Evolutionary conservation across 306 rosid species (phyloP).

Genomic region (Trifolium pratense): DNA sequence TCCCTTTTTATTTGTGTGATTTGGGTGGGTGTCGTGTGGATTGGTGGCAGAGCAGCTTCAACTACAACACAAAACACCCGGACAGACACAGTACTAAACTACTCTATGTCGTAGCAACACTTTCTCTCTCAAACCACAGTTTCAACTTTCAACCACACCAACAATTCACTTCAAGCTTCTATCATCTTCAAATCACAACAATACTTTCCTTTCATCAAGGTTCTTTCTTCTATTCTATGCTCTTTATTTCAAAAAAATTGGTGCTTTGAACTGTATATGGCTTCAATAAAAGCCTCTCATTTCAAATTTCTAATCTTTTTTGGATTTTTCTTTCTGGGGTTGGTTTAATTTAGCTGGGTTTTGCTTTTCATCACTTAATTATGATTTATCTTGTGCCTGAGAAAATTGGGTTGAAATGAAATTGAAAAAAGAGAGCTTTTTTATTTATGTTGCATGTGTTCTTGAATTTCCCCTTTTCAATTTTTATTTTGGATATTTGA

Average conservation of each 20-base stretch:
- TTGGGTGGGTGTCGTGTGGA: slow-evolving; percentile 45
- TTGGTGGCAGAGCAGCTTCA: slow-evolving; percentile 38
- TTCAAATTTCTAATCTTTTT: slow-evolving; percentile 34
- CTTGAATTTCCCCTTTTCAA: background rate
- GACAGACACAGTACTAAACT: slow-evolving; percentile 9
- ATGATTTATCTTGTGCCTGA: slow-evolving; percentile 1
- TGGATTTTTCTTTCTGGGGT: slow-evolving; percentile 22
- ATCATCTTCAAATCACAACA: background rate
- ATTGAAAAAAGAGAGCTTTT: slow-evolving; percentile 1
- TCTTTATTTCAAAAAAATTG: background rate
- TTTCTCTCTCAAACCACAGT: background rate
- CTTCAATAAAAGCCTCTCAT: background rate
- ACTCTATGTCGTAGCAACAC: background rate
- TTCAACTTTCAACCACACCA: slow-evolving; percentile 28
- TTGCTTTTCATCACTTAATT: slow-evolving; percentile 12
- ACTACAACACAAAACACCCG: slow-evolving; percentile 9
- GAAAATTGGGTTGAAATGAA: background rate
- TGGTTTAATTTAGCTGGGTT: background rate
- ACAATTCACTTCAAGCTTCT: slow-evolving; percentile 15
- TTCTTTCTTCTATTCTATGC: slow-evolving; percentile 18
- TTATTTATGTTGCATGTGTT: slow-evolving; percentile 23
- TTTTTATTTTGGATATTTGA: background rate
- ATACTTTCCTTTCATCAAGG: slow-evolving; percentile 27
- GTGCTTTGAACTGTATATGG: slow-evolving; percentile 19
- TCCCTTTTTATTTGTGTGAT: background rate